phyloP scores from a whole-genome alignment of 192 early-diverging fungal genomes.

The Umbelopsis vinacea region DNA sequence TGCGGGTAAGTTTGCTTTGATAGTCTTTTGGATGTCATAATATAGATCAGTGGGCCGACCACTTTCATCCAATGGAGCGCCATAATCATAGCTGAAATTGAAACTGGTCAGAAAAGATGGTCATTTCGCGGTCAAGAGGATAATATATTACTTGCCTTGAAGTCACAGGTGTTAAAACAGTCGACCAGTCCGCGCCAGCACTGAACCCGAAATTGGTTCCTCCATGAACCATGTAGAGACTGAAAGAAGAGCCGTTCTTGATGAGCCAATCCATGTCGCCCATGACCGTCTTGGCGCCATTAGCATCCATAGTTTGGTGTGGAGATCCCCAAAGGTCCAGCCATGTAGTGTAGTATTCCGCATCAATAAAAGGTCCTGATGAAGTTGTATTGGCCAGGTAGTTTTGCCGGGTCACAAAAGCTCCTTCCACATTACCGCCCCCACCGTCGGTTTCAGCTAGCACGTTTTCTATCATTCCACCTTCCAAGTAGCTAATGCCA shows the following conservation, averaged over 20 bases:
- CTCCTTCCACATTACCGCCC: background rate
- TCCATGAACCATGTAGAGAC: conserved; percentile 64
- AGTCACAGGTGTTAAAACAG: conserved; percentile 37
- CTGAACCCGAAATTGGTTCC: conserved; percentile 66
- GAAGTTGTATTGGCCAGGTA: background rate
- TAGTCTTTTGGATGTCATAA: conserved; percentile 21
- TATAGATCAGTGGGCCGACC: background rate
- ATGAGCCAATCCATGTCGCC: conserved; percentile 17
- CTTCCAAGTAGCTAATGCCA: conserved; percentile 4
- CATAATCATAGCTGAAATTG: conserved; percentile 48
- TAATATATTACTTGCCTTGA: conserved; percentile 21
- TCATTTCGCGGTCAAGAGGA: background rate
- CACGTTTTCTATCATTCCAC: conserved; percentile 6
- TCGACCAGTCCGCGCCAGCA: conserved; percentile 17
- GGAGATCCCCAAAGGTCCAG: conserved; percentile 21
- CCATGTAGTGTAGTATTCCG: conserved; percentile 17
- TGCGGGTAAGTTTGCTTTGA: background rate
- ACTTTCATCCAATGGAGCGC: conserved; percentile 50
- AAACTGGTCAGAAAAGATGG: background rate
- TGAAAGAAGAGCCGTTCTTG: background rate
- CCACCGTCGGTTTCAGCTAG: conserved; percentile 21
- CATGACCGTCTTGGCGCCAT: background rate
- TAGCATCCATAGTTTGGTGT: background rate
- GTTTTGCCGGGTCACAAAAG: background rate
- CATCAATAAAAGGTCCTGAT: conserved; percentile 10